A percentile compares a stretch with the other conserved stretches of the same genome.
Evolutionary conservation across 108 stramenopile species (phyloP).

Genomic region (Pseudonitzschia multiseries): DNA sequence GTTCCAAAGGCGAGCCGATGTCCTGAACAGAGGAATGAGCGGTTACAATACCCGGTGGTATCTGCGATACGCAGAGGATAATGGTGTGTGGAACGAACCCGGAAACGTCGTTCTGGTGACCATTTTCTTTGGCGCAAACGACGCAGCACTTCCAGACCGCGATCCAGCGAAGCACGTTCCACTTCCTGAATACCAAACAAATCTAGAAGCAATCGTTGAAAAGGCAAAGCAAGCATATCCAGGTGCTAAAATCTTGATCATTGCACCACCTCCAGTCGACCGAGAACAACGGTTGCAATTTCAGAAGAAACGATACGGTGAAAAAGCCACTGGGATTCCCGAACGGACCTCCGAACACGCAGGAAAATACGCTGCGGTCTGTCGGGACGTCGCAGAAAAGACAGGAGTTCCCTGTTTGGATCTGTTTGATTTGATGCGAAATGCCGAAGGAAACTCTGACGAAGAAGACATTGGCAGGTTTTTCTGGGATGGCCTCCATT

Average conservation of each 20-base stretch:
- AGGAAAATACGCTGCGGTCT: constrained; percentile 55
- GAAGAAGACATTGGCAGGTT: constrained; percentile 35
- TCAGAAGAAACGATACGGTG: constrained; percentile 60
- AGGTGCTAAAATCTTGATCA: constrained; percentile 50
- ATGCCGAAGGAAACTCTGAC: constrained; percentile 21
- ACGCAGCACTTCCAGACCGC: constrained; percentile 47
- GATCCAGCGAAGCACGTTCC: constrained; percentile 73
- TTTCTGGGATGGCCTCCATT: constrained; percentile 81
- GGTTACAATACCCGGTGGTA: constrained; percentile 83
- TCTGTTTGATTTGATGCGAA: constrained; percentile 55
- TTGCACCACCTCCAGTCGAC: constrained; percentile 77
- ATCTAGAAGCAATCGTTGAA: constrained; percentile 58
- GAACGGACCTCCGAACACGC: constrained; percentile 63
- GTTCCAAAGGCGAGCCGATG: constrained; percentile 76
- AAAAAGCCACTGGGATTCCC: constrained; percentile 57
- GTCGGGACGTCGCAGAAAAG: constrained; percentile 45
- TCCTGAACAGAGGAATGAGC: constrained; percentile 78
- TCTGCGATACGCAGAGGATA: constrained; percentile 28
- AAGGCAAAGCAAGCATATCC: constrained; percentile 36
- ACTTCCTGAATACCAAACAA: constrained; percentile 56
- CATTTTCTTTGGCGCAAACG: constrained; percentile 83
- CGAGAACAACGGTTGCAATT: constrained; percentile 54
- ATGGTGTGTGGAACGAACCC: constrained; percentile 36
- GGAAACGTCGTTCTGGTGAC: constrained; percentile 38
- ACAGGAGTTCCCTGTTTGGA: constrained; percentile 48